These are phyloP conservation scores for Geranium brycei DNA, from an alignment of 345 rosid species.

Conservation along the genomic window DNA sequence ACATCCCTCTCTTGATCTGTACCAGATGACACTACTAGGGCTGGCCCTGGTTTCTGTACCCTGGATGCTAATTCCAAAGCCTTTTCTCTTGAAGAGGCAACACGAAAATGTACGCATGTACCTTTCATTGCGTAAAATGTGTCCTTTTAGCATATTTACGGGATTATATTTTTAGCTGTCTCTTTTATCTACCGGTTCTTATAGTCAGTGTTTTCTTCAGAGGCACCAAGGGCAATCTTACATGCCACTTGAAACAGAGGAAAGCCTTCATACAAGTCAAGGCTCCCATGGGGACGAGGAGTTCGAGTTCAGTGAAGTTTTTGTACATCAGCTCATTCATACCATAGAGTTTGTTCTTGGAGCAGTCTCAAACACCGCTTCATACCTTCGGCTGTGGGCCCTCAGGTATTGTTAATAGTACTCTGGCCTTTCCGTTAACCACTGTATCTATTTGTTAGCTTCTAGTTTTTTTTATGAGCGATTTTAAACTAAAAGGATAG, in stretches of 20 bases:
- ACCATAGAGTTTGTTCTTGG: conserved; percentile 98
- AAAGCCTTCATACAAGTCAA: conserved; percentile 48
- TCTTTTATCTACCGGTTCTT: neutral
- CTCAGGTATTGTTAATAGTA: conserved; percentile 42
- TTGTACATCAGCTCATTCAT: conserved; percentile 92
- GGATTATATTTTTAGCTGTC: too few relatives aligned
- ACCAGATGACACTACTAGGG: conserved; percentile 59
- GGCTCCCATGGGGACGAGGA: conserved; percentile 72
- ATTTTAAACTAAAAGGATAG: too few relatives aligned
- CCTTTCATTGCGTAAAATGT: neutral
- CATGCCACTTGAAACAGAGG: conserved; percentile 49
- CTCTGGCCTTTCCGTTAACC: neutral
- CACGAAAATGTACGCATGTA: conserved; percentile 46
- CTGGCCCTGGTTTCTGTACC: conserved; percentile 87
- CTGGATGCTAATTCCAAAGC: conserved; percentile 95
- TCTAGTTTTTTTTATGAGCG: too few relatives aligned
- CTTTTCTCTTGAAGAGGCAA: conserved; percentile 79
- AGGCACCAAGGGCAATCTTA: conserved; percentile 81
- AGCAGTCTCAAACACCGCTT: conserved; percentile 96
- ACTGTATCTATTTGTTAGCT: too few relatives aligned
- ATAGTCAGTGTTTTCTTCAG: conserved; percentile 28
- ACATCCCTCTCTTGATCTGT: neutral
- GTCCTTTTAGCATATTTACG: neutral
- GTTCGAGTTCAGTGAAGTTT: conserved; percentile 90
- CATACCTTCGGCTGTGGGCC: conserved; percentile 92